These are phyloP conservation scores for Cucurbita maxima DNA, from an alignment of 306 rosid species.

Conservation along the genomic window DNA sequence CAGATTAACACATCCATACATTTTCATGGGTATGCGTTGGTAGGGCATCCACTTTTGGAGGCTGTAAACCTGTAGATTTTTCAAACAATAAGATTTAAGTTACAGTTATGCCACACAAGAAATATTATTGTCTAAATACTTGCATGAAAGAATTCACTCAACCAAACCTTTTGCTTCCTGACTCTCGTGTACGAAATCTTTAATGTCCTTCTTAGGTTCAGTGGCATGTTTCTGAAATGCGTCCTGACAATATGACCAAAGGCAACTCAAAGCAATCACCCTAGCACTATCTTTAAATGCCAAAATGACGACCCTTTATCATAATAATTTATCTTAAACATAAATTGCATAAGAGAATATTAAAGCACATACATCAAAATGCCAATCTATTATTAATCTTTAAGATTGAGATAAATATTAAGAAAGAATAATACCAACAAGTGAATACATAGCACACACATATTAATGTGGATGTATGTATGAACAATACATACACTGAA, in stretches of 20 bases:
- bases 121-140: not conserved
- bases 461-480: not conserved
- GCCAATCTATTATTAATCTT: not conserved
- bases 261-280: slow-evolving; percentile 11
- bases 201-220: slow-evolving; percentile 28
- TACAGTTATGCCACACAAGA: not conserved
- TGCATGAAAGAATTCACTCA: slow-evolving; percentile 6
- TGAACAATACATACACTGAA: not conserved
- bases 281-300: not conserved
- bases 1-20: slow-evolving; percentile 30
- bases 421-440: not conserved
- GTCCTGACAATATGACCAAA: slow-evolving; percentile 39
- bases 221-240: slow-evolving; percentile 26
- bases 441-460: not conserved
- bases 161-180: slow-evolving; percentile 27
- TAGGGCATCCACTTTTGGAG: slow-evolving; percentile 22
- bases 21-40: slow-evolving; percentile 26
- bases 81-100: slow-evolving; percentile 9
- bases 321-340: not conserved
- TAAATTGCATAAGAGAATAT: not conserved
- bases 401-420: not conserved
- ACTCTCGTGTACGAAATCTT: slow-evolving; percentile 8
- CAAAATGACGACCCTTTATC: not conserved
- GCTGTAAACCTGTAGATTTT: slow-evolving; percentile 29
- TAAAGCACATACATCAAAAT: not conserved